Base-by-base conservation (phyloP, 148 eudicot species). In the Chenopodium album region DNA sequence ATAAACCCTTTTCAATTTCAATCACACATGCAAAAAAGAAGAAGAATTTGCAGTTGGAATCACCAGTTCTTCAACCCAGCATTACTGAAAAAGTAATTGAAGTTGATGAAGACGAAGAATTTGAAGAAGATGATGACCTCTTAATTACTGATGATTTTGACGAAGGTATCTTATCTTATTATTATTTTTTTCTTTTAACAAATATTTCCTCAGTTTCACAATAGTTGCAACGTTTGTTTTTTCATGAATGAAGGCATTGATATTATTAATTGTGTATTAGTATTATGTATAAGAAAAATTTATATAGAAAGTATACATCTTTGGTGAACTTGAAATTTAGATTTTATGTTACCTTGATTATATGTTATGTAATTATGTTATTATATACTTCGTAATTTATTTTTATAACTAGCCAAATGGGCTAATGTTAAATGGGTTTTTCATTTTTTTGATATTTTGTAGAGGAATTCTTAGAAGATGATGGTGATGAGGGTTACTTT, bases 381-480 rank as follows among this genome's bases (percentile, higher is more conserved):
- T 9, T 32, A 26, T 23, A 22, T 72, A 72, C 13, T 72, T 37
- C 34, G n/a, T 14, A 41, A 5, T 70, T 47, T 1, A 73, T n/a
- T 48, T 46, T 44, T 6, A 7, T 34, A 47, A 8, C 17, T 41
- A 72, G 31, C 11, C 29, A 34, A 46, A 22, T n/a, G 59, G 76
- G 14, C 20, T 9, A 6, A 48, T 47, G 22, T 52, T 74, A 28
- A 13, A 74, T 50, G 56, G 67, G 76, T 34, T 77, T 76, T 32
- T 7, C 47, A 7, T 82, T 80, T 63, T 63, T 69, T 85, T 62
- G 79, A 70, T 44, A 14, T 50, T 63, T 82, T 84, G 68, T 79
- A 94, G 98, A 85, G 72, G 91, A 85, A 71, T 74, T 84, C 63
- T 63, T 83, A 77, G 92, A 89, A 4, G 92, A 89, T 1, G 92